Evolutionary conservation across 2,329 filamentous ascomycete species (phyloP).

Genomic region (Scorias spongiosa): DNA sequence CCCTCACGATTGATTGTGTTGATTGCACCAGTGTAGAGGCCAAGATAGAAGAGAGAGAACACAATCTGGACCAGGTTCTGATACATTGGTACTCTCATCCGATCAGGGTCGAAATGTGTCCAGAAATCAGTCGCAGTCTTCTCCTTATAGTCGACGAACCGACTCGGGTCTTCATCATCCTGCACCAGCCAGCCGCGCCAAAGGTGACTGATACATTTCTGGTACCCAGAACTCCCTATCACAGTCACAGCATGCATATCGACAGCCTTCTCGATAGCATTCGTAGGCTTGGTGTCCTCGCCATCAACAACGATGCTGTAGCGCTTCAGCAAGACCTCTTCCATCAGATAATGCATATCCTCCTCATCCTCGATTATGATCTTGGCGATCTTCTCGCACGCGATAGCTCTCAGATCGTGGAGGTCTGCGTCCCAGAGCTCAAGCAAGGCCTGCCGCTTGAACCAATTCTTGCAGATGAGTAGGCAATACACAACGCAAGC

Average conservation of each 20-base stretch:
- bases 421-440: conserved; percentile 91
- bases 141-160: conserved; percentile 74
- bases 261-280: conserved; percentile 85
- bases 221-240: conserved; percentile 86
- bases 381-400: conserved; percentile 89
- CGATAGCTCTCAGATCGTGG: conserved; percentile 60
- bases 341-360: conserved; percentile 61
- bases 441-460: conserved; percentile 54
- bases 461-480: conserved; percentile 60
- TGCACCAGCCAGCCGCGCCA: conserved; percentile 97
- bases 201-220: conserved; percentile 83
- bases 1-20: conserved; percentile 82
- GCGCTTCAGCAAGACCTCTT: conserved; percentile 68
- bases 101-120: conserved; percentile 78
- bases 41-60: conserved; percentile 70
- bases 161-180: conserved; percentile 77
- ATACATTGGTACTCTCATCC: conserved; percentile 82
- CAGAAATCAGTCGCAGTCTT: conserved; percentile 66
- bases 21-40: conserved; percentile 75
- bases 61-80: conserved; percentile 83
- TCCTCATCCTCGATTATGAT: conserved; percentile 71
- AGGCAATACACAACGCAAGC: conserved; percentile 76
- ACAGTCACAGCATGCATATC: conserved; percentile 79
- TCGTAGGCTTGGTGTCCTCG: conserved; percentile 57
- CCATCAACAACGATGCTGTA: conserved; percentile 69